Conservation (phyloP, 176 grass and related monocot species). For the Hordeum vulgare region MorexV3_pseudomolecules_assembly NC_058519.1:363976025-363976524, state of each 20-base stretch:
- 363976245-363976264: constrained; percentile 2
- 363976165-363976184: background rate
- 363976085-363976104: constrained; percentile 21
- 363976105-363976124: constrained; percentile 14
- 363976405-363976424: constrained; percentile 18
- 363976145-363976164: constrained; percentile 26
- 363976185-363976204: background rate
- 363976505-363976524: background rate
- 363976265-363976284: background rate
- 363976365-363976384: background rate
- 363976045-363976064: constrained; percentile 5
- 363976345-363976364: background rate
- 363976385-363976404: background rate
- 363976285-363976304: background rate
- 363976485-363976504: constrained; percentile 18
- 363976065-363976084: background rate
- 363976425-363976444: constrained; percentile 15
- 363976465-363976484: constrained; percentile 40
- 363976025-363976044: constrained; percentile 13
- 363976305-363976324: background rate
- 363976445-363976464: constrained; percentile 35
- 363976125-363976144: background rate
- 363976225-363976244: background rate
- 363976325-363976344: constrained; percentile 8
- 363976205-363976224: background rate